Evolutionary conservation across 192 early-diverging fungal species (phyloP), one percentile per base, ranked within the genome.

Genomic region (Phlyctochytrium planicorne): DNA sequence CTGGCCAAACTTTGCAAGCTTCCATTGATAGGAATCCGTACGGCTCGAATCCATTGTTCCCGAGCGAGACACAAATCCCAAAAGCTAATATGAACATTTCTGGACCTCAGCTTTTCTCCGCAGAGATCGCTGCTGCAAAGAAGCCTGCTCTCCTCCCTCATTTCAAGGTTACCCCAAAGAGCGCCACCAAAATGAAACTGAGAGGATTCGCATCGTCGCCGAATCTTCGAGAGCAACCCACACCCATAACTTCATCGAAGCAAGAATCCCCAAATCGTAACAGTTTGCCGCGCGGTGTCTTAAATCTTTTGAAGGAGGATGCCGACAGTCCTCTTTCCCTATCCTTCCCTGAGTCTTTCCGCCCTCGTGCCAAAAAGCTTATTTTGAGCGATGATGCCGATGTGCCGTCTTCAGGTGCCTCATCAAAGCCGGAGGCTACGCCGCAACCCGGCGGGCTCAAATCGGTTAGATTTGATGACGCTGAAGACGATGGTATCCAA

Each of bases 1-100:
- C 40, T 47, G 40, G 40, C 20, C n/a, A n/a, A n/a, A 14, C 68
- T 14, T 70, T 95, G 27, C 77, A 85, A 12, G 94, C 94, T 2
- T 80, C 84, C 25, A 88, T 98, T 60, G 93, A 94, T 62, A 78
- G 82, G 59, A 89, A 91, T 68, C 94, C 94, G 6, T 98, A 96
- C 73, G 96, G 96, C 30, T 77, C 78, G 50, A 93, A 88, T 57
- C 88, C 93, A 34, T 78, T 97, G 32, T 93, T 97, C 68, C 36
- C 33, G 31, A 23, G 34, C 6, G 50, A 34, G 24, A 40, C 63
- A 1, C 50, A 62, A n/a, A 10, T 53, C 16, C 16, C 62, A 14
- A 31, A 35, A 14, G 34, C 17, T 20, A 80, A 0, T 31, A 20
- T 57, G 63, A 78, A 16, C 20, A 71, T 33, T 23, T 47, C 30